Evolutionary conservation across 2,329 filamentous ascomycete species (phyloP).

Genomic region (Magnaporthiopsis poae): DNA sequence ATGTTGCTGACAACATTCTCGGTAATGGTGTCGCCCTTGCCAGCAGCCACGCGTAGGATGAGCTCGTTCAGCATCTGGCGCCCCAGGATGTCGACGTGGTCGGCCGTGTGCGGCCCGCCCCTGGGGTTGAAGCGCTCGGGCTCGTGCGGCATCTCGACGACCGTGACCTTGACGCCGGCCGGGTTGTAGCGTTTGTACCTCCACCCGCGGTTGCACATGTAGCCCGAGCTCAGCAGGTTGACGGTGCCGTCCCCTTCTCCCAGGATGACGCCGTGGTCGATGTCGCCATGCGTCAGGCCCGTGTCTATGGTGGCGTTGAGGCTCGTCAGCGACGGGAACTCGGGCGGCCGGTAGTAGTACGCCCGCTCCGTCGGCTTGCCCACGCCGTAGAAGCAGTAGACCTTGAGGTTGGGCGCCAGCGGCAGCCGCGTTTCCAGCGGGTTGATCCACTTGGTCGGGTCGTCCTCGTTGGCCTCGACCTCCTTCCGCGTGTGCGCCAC

Average conservation of each 20-base stretch:
- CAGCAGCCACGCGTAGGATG: slow-evolving; percentile 75
- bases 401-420: slow-evolving; percentile 77
- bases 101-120: slow-evolving; percentile 60
- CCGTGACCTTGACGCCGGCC: slow-evolving; percentile 66
- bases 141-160: slow-evolving; percentile 93
- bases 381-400: slow-evolving; percentile 94
- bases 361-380: slow-evolving; percentile 87
- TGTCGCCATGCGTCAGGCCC: slow-evolving; percentile 44
- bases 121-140: slow-evolving; percentile 84
- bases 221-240: slow-evolving; percentile 79
- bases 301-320: slow-evolving; percentile 69
- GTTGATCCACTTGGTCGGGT: slow-evolving; percentile 82
- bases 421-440: slow-evolving; percentile 83
- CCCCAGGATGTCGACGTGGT: slow-evolving; percentile 94
- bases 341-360: slow-evolving; percentile 74
- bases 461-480: slow-evolving; percentile 72
- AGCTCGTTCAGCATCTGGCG: slow-evolving; percentile 82
- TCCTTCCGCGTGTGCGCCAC: slow-evolving; percentile 70
- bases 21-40: slow-evolving; percentile 68
- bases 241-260: slow-evolving; percentile 95
- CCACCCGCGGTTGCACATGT: slow-evolving; percentile 97
- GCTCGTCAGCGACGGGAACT: slow-evolving; percentile 51
- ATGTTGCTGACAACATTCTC: slow-evolving; percentile 76
- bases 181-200: slow-evolving; percentile 89
- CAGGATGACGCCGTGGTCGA: slow-evolving; percentile 86